phyloP scores from a whole-genome alignment of 2,329 filamentous ascomycete species.

The Seiridium unicorne region DNA sequence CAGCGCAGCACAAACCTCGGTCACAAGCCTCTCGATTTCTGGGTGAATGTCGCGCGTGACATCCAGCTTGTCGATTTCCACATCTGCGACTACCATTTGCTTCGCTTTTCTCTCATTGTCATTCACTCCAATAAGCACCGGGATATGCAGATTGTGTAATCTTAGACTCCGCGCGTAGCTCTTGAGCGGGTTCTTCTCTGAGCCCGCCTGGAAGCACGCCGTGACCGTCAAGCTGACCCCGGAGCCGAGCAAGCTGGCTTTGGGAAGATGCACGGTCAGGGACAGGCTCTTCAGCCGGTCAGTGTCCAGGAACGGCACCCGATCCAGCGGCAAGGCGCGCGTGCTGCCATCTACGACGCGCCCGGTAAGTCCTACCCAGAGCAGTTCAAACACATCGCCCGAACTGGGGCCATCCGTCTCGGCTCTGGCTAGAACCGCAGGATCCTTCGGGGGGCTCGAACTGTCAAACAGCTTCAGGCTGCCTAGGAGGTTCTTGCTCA shows the following conservation, averaged over 20 bases:
- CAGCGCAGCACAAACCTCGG: constrained; percentile 49
- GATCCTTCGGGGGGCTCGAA: background rate
- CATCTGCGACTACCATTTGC: constrained; percentile 63
- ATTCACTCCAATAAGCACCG: constrained; percentile 72
- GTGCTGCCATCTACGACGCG: constrained; percentile 28
- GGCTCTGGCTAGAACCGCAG: constrained; percentile 10
- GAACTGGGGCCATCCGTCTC: constrained; percentile 14
- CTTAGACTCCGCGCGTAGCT: constrained; percentile 38
- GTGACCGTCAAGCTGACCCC: constrained; percentile 52
- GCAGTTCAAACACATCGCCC: constrained; percentile 31
- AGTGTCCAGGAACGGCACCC: constrained; percentile 32
- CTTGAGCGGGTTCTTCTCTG: constrained; percentile 24
- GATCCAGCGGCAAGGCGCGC: constrained; percentile 25
- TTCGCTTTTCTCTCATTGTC: constrained; percentile 64
- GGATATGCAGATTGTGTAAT: constrained; percentile 59
- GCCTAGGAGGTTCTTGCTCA: constrained; percentile 64
- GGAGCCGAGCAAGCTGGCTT: constrained; percentile 65
- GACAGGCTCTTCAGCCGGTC: constrained; percentile 43
- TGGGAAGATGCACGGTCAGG: constrained; percentile 59
- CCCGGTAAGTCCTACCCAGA: constrained; percentile 38
- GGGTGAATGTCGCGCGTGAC: constrained; percentile 48
- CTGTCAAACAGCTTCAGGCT: constrained; percentile 34
- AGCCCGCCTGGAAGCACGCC: constrained; percentile 36
- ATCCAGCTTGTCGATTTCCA: constrained; percentile 57
- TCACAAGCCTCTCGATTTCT: constrained; percentile 57